Evolutionary conservation across 2,329 filamentous ascomycete species (phyloP), one percentile per base, ranked within the genome.

Genomic region (Mycosphaerella sp.): DNA sequence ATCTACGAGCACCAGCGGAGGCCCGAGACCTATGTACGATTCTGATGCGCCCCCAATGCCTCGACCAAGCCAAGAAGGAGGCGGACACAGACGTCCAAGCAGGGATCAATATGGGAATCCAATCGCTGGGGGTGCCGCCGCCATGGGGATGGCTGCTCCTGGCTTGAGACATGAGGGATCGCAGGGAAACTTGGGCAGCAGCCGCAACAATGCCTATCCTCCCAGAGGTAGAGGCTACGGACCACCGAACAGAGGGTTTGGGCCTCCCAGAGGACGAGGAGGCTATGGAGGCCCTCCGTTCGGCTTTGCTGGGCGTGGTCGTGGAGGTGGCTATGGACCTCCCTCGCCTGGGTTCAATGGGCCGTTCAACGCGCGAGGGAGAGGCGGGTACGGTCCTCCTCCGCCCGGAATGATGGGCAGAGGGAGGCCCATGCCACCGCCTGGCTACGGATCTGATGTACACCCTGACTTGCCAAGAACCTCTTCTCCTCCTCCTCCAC

Each of bases 101-200:
- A 68, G 75, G 56, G 86, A 89, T 60, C 81, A 83, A 57, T 88
- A 86, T 60, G 84, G 83, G 42, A 86, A 86, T 64, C 72, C 74
- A 9, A 61, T 75, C 17, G 69, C 70, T 26, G 67, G 70, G 5
- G 62, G 59, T n/a, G 62, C 64, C 21, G 64, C 60, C 11, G 64
- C 60, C 11, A 62, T 67, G 51, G 69, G 63, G 4, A 56, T 61
- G 32, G 56, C 57, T 7, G 66, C 67, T 38, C 56, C 74, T 4
- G 74, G 76, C 48, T 58, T 79, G 53, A 70, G 73, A 54, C 73
- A 73, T 55, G 73, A 78, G 55, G 73, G 72, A 51, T 78, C 75
- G 1, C 71, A 78, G 55, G 71, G 72, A 23, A 74, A 72, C 34
- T 70, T 78, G 63, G 71, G 70, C 7, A 66, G 64, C 31, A 59